Evolutionary conservation across 129 eudicot genomes (phyloP).

Genomic region (Helianthus annuus): HanXRQr2.0-SUNRISE NC_035433.2:61239753-61240252

Average conservation of each 20-base stretch:
- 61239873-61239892: conserved; percentile 74
- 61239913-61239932: conserved; percentile 94
- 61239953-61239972: background rate
- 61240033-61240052: conserved; percentile 99
- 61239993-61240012: conserved; percentile 21
- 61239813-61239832: conserved; percentile 21
- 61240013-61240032: conserved; percentile 83
- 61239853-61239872: conserved; percentile 8
- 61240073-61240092: conserved; percentile 94
- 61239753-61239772: background rate
- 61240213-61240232: conserved; percentile 74
- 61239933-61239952: conserved; percentile 99
- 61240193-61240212: background rate
- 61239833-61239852: conserved; percentile 29
- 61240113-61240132: conserved; percentile 69
- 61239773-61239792: background rate
- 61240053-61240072: conserved; percentile 96
- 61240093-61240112: conserved; percentile 57
- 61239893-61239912: conserved; percentile 99
- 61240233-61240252: conserved; percentile 77
- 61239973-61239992: conserved; percentile 10
- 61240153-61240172: conserved; percentile 19
- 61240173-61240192: background rate
- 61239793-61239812: conserved; percentile 12
- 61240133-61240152: conserved; percentile 53